A percentile compares a stretch with the other conserved stretches of the same genome.
These are phyloP conservation scores for Exophiala mesophila DNA, from an alignment of 2,329 filamentous ascomycete species.

Conservation along the genomic window DNA sequence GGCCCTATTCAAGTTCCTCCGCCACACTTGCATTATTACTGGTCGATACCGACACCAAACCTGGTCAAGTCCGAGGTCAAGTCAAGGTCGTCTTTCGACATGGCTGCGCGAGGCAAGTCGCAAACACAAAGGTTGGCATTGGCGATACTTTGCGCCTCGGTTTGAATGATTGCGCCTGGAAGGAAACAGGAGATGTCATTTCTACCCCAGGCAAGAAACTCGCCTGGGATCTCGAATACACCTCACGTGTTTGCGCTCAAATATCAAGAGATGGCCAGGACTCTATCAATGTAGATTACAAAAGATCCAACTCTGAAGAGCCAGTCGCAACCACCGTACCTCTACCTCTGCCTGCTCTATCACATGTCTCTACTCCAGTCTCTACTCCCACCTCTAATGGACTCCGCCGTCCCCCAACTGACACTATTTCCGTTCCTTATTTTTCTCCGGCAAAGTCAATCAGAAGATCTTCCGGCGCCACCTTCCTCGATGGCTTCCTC, in stretches of 20 bases:
- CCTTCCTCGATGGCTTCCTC: conserved; percentile 19
- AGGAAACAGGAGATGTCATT: conserved; percentile 47
- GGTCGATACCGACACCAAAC: conserved; percentile 76
- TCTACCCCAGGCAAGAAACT: conserved; percentile 54
- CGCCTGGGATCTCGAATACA: conserved; percentile 53
- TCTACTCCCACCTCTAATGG: neutral
- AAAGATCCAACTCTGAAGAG: conserved; percentile 3
- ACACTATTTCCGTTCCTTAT: conserved; percentile 15
- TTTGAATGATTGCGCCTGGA: conserved; percentile 65
- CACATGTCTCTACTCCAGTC: too few relatives aligned
- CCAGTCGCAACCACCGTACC: neutral
- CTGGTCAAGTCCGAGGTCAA: conserved; percentile 72
- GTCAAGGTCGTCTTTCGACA: conserved; percentile 72
- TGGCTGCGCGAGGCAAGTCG: conserved; percentile 63
- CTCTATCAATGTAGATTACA: conserved; percentile 10
- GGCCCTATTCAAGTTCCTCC: conserved; percentile 81
- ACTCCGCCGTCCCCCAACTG: conserved; percentile 5
- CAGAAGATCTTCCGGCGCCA: conserved; percentile 5
- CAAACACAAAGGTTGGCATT: conserved; percentile 64
- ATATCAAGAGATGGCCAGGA: conserved; percentile 6
- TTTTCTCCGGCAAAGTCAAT: conserved; percentile 15
- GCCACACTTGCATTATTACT: conserved; percentile 72
- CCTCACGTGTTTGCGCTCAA: conserved; percentile 7
- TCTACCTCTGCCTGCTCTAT: neutral
- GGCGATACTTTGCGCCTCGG: conserved; percentile 69